A percentile compares a stretch with the other conserved stretches of the same genome.
Evolutionary conservation across 164 flowering plant genomes (phyloP).

Genomic region (Chloranthus sessilifolius): DNA sequence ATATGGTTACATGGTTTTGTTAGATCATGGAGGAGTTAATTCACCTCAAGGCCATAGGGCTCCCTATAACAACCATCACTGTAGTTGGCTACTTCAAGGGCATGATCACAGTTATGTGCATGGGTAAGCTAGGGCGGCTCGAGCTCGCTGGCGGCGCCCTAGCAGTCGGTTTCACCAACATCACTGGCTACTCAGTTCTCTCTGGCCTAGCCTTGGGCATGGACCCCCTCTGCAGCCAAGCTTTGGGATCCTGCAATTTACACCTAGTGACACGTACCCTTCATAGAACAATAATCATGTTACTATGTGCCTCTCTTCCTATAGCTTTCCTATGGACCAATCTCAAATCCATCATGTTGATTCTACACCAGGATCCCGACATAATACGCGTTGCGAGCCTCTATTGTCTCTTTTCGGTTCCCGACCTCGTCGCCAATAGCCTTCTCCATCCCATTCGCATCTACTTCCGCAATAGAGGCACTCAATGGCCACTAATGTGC

Average conservation of each 20-base stretch:
- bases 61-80: constrained; percentile 60
- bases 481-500: constrained; percentile 77
- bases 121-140: constrained; percentile 79
- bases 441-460: constrained; percentile 78
- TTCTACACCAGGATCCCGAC: constrained; percentile 54
- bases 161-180: constrained; percentile 93
- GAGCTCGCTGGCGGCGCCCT: constrained; percentile 94
- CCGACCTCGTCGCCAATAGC: constrained; percentile 74
- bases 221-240: constrained; percentile 95
- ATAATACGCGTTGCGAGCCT: constrained; percentile 47
- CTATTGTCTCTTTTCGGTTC: constrained; percentile 62
- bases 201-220: constrained; percentile 89
- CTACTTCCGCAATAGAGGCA: constrained; percentile 68
- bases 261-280: constrained; percentile 38
- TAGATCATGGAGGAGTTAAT: constrained; percentile 74
- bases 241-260: constrained; percentile 63
- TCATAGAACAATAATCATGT: constrained; percentile 52
- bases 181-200: constrained; percentile 86
- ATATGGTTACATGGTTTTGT: background rate
- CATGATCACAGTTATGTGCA: constrained; percentile 64
- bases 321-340: constrained; percentile 66
- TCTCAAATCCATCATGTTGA: constrained; percentile 59
- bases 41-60: constrained; percentile 43
- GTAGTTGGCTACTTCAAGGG: constrained; percentile 57
- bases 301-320: constrained; percentile 55